Evolutionary conservation across 257 asterid genomes (phyloP).

Genomic region (Haberlea rhodopensis): DNA sequence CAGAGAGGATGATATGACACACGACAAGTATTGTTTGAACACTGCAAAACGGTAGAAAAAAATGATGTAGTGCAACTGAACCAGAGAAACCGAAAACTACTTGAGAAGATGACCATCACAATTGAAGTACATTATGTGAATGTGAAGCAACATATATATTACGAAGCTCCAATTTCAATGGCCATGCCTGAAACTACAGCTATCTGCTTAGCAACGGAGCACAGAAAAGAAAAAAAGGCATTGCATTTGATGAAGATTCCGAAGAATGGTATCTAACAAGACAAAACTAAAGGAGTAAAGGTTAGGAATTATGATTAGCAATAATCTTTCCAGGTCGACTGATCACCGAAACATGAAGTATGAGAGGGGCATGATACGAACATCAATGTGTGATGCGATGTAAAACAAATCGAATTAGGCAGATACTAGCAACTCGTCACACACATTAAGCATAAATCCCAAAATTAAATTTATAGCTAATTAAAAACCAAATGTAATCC

Average conservation of each 20-base stretch:
- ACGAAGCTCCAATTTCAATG: conserved; percentile 15
- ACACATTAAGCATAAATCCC: conserved; percentile 1
- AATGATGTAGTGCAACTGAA: conserved; percentile 20
- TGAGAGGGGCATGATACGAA: conserved; percentile 6
- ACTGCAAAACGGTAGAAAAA: conserved; percentile 50
- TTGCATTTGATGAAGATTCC: conserved; percentile 7
- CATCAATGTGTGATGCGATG: conserved; percentile 17
- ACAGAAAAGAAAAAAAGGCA: conserved; percentile 8
- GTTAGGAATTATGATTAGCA: neutral
- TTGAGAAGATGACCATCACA: neutral
- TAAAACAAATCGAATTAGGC: conserved; percentile 2
- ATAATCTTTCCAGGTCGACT: conserved; percentile 12
- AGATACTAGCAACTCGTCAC: neutral
- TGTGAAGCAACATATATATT: conserved; percentile 14
- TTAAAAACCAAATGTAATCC: neutral
- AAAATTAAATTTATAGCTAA: neutral
- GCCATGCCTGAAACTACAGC: conserved; percentile 14
- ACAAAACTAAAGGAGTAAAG: neutral
- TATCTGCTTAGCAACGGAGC: conserved; percentile 3
- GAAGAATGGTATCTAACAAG: conserved; percentile 1
- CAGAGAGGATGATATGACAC: conserved; percentile 98
- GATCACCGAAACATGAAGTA: conserved; percentile 19
- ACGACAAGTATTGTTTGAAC: conserved; percentile 75
- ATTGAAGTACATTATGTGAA: conserved; percentile 5
- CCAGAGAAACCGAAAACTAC: conserved; percentile 10